Conservation (phyloP, 345 rosid species). For the Erucastrum elatum region DNA sequence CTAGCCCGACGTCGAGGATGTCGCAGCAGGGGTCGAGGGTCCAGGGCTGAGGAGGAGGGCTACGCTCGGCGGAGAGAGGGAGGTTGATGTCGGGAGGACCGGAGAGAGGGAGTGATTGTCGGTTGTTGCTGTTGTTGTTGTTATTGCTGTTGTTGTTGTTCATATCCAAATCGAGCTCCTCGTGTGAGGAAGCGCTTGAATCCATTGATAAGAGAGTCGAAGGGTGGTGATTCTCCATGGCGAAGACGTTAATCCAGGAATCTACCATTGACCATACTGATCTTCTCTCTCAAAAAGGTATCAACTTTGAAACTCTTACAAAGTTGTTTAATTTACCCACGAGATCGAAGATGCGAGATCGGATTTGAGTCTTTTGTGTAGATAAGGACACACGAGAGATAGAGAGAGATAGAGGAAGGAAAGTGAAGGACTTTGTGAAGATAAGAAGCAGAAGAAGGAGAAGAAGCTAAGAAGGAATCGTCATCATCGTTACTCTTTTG, state of each 20-base stretch:
- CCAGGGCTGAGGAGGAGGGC: conserved; percentile 70
- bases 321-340: background rate
- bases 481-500: conserved; percentile 39
- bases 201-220: conserved; percentile 96
- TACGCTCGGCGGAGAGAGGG: conserved; percentile 81
- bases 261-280: conserved; percentile 53
- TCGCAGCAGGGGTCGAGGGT: conserved; percentile 71
- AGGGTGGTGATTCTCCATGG: conserved; percentile 93
- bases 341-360: background rate
- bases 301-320: conserved; percentile 34
- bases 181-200: conserved; percentile 86
- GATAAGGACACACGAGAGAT: background rate
- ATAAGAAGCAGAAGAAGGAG: conserved; percentile 43
- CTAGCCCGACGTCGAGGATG: conserved; percentile 76
- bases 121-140: conserved; percentile 52
- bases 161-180: conserved; percentile 89
- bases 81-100: conserved; percentile 93
- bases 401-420: background rate
- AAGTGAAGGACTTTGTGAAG: conserved; percentile 42
- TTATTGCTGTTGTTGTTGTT: conserved; percentile 55
- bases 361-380: conserved; percentile 8
- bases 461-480: conserved; percentile 41
- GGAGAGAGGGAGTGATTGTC: conserved; percentile 66
- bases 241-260: conserved; percentile 55
- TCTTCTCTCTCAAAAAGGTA: background rate